Evolutionary conservation across 495 filamentous ascomycete species (phyloP).

Genomic region (Melanomma pulvis-pyrius): DNA sequence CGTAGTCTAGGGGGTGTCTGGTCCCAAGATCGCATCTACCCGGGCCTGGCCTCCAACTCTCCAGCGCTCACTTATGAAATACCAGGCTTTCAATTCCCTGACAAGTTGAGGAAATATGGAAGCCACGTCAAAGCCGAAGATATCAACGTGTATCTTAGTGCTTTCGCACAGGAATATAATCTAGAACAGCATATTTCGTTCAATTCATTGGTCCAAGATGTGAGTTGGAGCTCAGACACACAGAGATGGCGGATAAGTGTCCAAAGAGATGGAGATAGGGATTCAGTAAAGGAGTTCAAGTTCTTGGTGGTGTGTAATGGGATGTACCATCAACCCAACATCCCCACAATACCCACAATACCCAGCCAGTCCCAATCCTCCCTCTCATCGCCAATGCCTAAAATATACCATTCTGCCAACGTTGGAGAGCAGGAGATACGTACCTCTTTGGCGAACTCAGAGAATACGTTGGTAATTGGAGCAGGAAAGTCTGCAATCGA

Average conservation of each 20-base stretch:
- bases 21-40: constrained; percentile 9
- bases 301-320: constrained; percentile 19
- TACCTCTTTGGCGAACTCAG: background rate
- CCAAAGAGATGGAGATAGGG: background rate
- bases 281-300: background rate
- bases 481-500: constrained; percentile 23
- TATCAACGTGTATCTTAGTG: constrained; percentile 9
- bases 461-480: constrained; percentile 6
- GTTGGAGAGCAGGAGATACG: constrained; percentile 4
- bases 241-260: constrained; percentile 3
- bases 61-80: constrained; percentile 20
- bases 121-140: constrained; percentile 16
- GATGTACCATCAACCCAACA: constrained; percentile 12
- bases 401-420: constrained; percentile 10
- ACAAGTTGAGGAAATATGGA: background rate
- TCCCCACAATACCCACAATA: background rate
- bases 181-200: background rate
- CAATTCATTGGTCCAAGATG: background rate
- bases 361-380: background rate
- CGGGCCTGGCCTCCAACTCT: constrained; percentile 15
- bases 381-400: background rate
- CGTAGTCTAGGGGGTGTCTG: constrained; percentile 12
- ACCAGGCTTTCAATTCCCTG: constrained; percentile 15
- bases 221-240: background rate
- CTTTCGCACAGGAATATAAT: background rate